Base-by-base conservation (phyloP, 1,284 basidiomycete genomes). In the Ganoderma sinense region DNA sequence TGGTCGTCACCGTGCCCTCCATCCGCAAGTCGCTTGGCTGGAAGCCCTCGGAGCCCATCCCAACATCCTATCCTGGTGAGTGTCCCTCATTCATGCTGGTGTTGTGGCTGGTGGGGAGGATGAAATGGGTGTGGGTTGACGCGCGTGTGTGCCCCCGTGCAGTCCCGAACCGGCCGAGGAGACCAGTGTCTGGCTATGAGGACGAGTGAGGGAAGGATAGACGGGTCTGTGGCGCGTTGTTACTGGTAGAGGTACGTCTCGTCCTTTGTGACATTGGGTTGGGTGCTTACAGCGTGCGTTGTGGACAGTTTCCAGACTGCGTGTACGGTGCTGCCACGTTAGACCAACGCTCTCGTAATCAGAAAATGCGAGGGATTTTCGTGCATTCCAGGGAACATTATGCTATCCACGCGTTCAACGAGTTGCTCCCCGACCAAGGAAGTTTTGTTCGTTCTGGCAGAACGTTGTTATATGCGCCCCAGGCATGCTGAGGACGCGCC, bases 31-130 rank as follows among this genome's bases (percentile, higher is more conserved):
- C 86, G 68, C 80, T 90, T 74, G 97, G 97, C 45, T 97, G 92
- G 81, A 87, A 86, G 75, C 89, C 89, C 4, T 82, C 93, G 55
- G 93, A 95, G 79, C 85, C 86, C 56, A 87, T 96, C 65, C 97
- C 97, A 13, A 91, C 91, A 16, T 89, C 94, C 36, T 98, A 94
- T 82, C 97, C 97, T 75, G 79, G 97, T 98, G 80, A 80, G 95
- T 87, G 33, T 23, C 39, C 26, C 23, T 71, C 26, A 55, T 58
- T 39, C 63, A 45, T 68, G 41, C 7, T 1, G 16, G 41, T 13
- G 23, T n/a, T 29, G 36, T 11, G 36, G 8, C 20, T 39, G 11
- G 14, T 20, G 29, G 39, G 20, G 26, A 40, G n/a, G 33, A n/a
- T 40, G 62, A 55, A 36, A 2, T 18, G 39, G 48, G 65, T 26